Conservation (phyloP, 2,329 filamentous ascomycete species). For the Botrytis byssoidea region DNA sequence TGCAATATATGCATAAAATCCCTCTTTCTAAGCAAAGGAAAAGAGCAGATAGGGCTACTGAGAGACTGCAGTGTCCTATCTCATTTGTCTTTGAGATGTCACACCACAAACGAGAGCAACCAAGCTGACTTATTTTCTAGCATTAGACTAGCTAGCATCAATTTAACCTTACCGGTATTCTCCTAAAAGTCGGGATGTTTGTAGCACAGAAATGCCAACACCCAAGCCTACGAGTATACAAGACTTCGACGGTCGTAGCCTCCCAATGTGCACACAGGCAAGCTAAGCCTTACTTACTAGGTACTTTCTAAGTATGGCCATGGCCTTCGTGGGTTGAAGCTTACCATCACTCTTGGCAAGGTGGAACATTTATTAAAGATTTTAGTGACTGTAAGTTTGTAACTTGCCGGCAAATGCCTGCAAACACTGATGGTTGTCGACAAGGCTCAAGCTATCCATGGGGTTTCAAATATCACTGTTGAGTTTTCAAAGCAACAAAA, state of each 20-base stretch:
- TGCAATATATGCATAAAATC: not conserved
- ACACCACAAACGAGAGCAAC: not conserved
- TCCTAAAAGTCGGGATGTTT: not conserved
- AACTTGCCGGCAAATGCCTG: not conserved
- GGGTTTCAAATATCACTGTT: not conserved
- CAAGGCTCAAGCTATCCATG: not conserved
- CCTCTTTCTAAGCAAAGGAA: not conserved
- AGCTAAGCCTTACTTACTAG: slow-evolving; percentile 14
- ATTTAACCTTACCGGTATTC: not conserved
- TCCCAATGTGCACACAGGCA: not conserved
- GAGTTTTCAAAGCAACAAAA: not conserved
- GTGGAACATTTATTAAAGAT: not conserved
- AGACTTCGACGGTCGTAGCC: not conserved
- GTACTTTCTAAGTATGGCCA: not conserved
- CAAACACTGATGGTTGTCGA: not conserved
- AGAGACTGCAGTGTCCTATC: not conserved
- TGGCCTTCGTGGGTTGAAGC: not conserved
- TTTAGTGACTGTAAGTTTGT: not conserved
- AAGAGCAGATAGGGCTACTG: not conserved
- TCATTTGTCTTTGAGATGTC: not conserved
- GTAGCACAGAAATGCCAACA: not conserved
- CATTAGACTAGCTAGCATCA: not conserved
- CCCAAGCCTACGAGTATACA: not conserved
- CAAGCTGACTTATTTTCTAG: not conserved
- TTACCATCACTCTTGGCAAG: not conserved